phyloP scores from a whole-genome alignment of 2,329 filamentous ascomycete genomes.

The Diaporthe sp. region DNA sequence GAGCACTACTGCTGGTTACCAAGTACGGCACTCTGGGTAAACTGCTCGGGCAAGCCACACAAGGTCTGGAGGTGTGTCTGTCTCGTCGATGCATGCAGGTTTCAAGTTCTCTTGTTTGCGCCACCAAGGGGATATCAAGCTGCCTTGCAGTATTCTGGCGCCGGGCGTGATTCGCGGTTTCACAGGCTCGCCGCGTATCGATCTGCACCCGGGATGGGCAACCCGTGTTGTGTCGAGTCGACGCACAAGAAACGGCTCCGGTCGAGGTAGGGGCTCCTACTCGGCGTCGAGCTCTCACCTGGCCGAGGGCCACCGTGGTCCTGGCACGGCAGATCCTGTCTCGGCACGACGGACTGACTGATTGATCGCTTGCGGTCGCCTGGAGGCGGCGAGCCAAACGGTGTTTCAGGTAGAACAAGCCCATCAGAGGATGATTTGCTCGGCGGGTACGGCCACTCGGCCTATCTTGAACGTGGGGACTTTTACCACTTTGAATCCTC shows the following conservation, averaged over 20 bases:
- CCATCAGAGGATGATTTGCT: conserved; percentile 1
- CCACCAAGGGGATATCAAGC: not conserved
- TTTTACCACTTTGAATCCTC: not conserved
- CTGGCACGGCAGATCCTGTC: conserved; percentile 34
- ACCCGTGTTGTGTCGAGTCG: conserved; percentile 25
- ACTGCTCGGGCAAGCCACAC: not conserved
- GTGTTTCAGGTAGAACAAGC: conserved; percentile 36
- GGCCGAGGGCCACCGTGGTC: not conserved
- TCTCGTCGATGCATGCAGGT: conserved; percentile 22
- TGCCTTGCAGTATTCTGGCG: conserved; percentile 2
- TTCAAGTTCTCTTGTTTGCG: conserved; percentile 7
- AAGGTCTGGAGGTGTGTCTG: not conserved
- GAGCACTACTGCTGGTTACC: no score
- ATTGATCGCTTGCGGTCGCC: conserved; percentile 25
- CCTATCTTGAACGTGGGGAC: conserved; percentile 1
- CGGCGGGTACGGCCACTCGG: conserved; percentile 17
- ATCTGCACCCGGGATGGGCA: conserved; percentile 20
- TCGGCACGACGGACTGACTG: conserved; percentile 23
- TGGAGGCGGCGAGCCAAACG: conserved; percentile 25
- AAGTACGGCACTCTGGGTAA: not conserved
- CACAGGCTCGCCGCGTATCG: conserved; percentile 4
- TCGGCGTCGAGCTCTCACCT: not conserved
- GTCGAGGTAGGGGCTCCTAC: conserved; percentile 18
- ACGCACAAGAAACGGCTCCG: conserved; percentile 13
- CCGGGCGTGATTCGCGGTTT: conserved; percentile 27